Conservation (phyloP, 2,329 filamentous ascomycete species). For the Aspergillus cejpii region DNA sequence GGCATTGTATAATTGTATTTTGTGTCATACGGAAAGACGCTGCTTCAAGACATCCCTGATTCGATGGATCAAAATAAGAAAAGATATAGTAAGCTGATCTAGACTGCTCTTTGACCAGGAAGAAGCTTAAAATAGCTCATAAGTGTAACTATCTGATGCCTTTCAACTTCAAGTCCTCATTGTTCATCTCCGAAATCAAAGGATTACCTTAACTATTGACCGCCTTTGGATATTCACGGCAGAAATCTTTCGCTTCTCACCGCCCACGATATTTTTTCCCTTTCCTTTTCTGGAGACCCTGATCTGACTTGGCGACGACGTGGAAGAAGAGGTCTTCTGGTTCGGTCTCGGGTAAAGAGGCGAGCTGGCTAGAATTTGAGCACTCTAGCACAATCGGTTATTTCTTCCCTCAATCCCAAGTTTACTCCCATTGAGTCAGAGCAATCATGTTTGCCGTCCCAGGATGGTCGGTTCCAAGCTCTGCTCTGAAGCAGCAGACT, state of each 20-base stretch:
- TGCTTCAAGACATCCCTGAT: background rate
- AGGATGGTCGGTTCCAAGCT: constrained; percentile 78
- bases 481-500: constrained; percentile 64
- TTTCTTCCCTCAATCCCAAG: background rate
- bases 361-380: too few species aligned
- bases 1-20: background rate
- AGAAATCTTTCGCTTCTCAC: background rate
- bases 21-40: background rate
- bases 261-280: constrained; percentile 11
- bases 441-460: constrained; percentile 77
- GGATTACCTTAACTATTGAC: background rate
- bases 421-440: background rate
- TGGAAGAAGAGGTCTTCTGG: background rate
- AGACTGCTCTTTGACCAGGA: background rate
- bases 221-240: background rate
- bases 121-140: background rate
- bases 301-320: background rate
- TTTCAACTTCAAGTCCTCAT: too few species aligned
- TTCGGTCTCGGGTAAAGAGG: background rate
- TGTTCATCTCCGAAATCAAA: too few species aligned
- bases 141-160: too few species aligned
- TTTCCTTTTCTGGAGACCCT: background rate
- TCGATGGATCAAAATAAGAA: background rate
- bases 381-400: background rate
- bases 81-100: background rate